Evolutionary conservation across 2,329 filamentous ascomycete genomes (phyloP).

Genomic region (Teratosphaeriaceae sp.): DNA sequence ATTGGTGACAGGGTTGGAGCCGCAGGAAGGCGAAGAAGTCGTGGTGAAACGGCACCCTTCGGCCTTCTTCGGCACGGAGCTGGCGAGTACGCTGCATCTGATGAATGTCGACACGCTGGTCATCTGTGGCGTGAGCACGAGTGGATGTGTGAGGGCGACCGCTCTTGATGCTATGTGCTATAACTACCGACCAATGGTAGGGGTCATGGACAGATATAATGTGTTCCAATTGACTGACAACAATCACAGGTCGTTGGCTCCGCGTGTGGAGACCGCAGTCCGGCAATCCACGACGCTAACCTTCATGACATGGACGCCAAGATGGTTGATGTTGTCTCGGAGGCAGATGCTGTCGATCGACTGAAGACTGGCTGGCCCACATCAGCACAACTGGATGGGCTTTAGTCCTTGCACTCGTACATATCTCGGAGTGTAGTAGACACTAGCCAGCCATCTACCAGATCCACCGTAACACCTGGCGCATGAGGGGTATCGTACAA

Average conservation of each 20-base stretch:
- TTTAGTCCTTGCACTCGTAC: not conserved
- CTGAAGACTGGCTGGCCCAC: slow-evolving; percentile 1
- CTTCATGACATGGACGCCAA: slow-evolving; percentile 24
- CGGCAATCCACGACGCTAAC: slow-evolving; percentile 19
- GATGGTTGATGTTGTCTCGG: slow-evolving; percentile 19
- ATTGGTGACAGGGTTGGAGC: slow-evolving; percentile 13
- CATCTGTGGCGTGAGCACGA: slow-evolving; percentile 18
- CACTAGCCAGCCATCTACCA: too few species aligned
- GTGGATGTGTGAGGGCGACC: slow-evolving; percentile 19
- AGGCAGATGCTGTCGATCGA: slow-evolving; percentile 15
- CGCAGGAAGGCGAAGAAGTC: slow-evolving; percentile 12
- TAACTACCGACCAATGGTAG: slow-evolving; percentile 15
- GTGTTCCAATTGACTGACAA: not conserved
- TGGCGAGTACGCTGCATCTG: slow-evolving; percentile 11
- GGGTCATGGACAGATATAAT: not conserved
- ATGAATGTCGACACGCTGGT: slow-evolving; percentile 20
- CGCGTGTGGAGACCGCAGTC: slow-evolving; percentile 19
- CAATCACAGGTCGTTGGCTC: slow-evolving; percentile 14
- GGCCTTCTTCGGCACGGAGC: slow-evolving; percentile 20
- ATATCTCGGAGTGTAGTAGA: too few species aligned
- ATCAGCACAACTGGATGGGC: not conserved
- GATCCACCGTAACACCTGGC: not conserved
- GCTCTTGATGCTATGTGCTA: slow-evolving; percentile 19
- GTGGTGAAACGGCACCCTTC: slow-evolving; percentile 17
- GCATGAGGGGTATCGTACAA: slow-evolving; percentile 7